These are phyloP conservation scores for Cnidoscolus chayamansa DNA, from an alignment of 441 rosid genomes.

Conservation along the genomic window DNA sequence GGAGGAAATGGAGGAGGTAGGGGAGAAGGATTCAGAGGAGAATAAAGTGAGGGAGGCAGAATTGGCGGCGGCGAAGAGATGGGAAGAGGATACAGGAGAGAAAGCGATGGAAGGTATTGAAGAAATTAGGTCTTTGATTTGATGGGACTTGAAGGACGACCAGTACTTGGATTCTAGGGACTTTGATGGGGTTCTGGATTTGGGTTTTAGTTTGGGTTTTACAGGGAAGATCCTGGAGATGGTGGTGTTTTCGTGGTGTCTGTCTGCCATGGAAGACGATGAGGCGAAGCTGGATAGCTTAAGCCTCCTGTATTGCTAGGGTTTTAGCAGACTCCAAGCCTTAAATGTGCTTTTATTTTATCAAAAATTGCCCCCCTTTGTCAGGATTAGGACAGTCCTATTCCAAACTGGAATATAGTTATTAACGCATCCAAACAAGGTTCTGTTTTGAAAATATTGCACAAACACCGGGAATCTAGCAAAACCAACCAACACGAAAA, in stretches of 20 bases:
- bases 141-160: conserved; percentile 72
- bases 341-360: not conserved
- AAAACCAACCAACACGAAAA: not conserved
- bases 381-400: not conserved
- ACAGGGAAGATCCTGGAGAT: conserved; percentile 46
- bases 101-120: conserved; percentile 60
- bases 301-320: not conserved
- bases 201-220: conserved; percentile 69
- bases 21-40: conserved; percentile 46
- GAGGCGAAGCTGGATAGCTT: not conserved
- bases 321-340: not conserved
- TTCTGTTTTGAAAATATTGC: not conserved
- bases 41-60: conserved; percentile 64
- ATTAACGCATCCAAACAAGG: not conserved
- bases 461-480: too few relatives aligned
- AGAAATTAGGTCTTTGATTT: conserved; percentile 49
- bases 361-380: not conserved
- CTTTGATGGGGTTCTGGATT: conserved; percentile 49
- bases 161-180: conserved; percentile 79
- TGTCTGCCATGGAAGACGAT: conserved; percentile 10
- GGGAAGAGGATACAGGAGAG: conserved; percentile 53
- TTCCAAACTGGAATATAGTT: not conserved
- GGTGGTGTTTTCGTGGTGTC: not conserved
- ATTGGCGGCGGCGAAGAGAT: conserved; percentile 60
- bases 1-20: conserved; percentile 42